phyloP scores from a whole-genome alignment of 2,329 filamentous ascomycete species.

The Neobulgaria alba region DNA sequence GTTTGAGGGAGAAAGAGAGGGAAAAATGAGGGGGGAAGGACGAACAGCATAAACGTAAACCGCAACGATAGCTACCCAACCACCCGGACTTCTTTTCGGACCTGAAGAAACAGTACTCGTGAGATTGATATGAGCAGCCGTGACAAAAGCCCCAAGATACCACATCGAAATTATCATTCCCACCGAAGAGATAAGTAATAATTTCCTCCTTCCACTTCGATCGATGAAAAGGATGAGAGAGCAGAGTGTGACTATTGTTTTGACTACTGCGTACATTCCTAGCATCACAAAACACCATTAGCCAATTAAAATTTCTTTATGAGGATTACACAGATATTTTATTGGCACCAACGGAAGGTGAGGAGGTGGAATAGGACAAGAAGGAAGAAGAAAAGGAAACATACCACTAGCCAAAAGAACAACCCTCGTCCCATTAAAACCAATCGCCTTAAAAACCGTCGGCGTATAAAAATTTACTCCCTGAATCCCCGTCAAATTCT shows the following conservation, averaged over 20 bases:
- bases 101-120: background rate
- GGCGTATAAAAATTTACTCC: constrained; percentile 25
- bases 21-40: background rate
- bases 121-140: constrained; percentile 13
- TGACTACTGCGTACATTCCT: constrained; percentile 20
- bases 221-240: constrained; percentile 53
- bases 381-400: constrained; percentile 2
- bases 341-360: too few species aligned
- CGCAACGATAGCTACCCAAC: constrained; percentile 19
- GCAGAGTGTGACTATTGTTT: constrained; percentile 15
- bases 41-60: constrained; percentile 21
- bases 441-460: constrained; percentile 19
- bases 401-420: constrained; percentile 18
- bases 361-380: background rate
- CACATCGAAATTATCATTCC: constrained; percentile 14
- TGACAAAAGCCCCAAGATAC: constrained; percentile 23
- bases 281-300: too few species aligned
- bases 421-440: constrained; percentile 17
- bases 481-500: constrained; percentile 22
- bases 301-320: too few species aligned
- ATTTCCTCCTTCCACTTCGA: constrained; percentile 45
- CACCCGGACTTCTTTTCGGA: constrained; percentile 7
- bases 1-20: background rate
- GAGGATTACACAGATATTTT: too few species aligned
- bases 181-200: constrained; percentile 24